Percentiles rank a stretch among this genome's conserved stretches.
Conservation (phyloP, 768 basidiomycete genomes). For the Cystofilobasidium bisporidii region DNA sequence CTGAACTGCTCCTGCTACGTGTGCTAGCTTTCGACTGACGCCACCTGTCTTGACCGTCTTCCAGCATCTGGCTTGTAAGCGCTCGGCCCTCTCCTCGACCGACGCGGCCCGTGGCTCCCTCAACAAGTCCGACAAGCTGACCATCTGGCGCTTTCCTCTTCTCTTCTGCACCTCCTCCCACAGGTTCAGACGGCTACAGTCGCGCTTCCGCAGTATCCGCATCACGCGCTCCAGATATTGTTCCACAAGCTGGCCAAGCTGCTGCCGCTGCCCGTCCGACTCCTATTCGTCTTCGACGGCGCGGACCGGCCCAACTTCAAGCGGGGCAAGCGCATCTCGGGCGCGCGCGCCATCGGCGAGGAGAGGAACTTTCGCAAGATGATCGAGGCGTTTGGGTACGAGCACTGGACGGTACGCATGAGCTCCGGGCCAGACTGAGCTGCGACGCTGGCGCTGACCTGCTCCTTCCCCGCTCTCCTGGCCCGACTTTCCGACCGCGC, state of each 20-base stretch:
- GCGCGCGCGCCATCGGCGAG: conserved; percentile 28
- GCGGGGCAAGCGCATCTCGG: conserved; percentile 44
- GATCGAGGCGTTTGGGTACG: conserved; percentile 46
- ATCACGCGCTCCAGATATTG: conserved; percentile 70
- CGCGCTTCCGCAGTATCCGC: conserved; percentile 36
- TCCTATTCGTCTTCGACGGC: conserved; percentile 87
- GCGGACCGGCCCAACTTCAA: conserved; percentile 72
- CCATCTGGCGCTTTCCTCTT: not conserved
- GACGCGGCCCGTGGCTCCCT: conserved; percentile 46
- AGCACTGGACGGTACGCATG: conserved; percentile 44
- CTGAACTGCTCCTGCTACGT: too few species aligned
- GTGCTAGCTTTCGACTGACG: conserved; percentile 1
- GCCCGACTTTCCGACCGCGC: too few species aligned
- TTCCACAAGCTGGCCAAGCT: conserved; percentile 78
- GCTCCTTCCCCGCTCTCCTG: not conserved
- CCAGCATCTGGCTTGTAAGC: conserved; percentile 47
- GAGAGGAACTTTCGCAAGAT: conserved; percentile 36
- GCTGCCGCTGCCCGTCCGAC: conserved; percentile 61
- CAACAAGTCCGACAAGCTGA: not conserved
- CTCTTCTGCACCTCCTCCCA: not conserved
- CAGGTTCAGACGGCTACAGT: not conserved
- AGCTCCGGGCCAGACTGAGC: too few species aligned
- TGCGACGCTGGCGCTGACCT: not conserved
- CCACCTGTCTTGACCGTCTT: not conserved
- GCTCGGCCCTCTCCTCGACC: conserved; percentile 39